These are phyloP conservation scores for Polytrichum formosum DNA, from an alignment of 225 moss, liverwort and hornwort genomes.

Conservation along the genomic window DNA sequence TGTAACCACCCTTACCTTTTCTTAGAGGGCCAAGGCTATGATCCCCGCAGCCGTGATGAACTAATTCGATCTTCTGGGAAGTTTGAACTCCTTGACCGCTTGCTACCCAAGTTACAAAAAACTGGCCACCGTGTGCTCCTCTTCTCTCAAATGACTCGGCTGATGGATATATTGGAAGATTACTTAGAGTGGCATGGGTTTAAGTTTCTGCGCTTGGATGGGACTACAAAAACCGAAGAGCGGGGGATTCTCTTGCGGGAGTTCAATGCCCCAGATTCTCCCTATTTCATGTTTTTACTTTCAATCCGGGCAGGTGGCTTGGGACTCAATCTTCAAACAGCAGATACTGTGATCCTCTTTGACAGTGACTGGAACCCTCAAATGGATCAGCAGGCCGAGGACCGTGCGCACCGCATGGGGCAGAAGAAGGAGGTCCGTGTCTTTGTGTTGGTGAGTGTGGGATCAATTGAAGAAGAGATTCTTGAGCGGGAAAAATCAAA, in stretches of 20 bases:
- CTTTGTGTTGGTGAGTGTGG: slow-evolving; percentile 95
- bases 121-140: slow-evolving; percentile 88
- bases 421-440: slow-evolving; percentile 99
- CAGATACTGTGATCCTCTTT: slow-evolving; percentile 94
- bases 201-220: slow-evolving; percentile 85
- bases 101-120: slow-evolving; percentile 77
- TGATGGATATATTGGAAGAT: slow-evolving; percentile 97
- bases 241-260: slow-evolving; percentile 74
- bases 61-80: slow-evolving; percentile 93
- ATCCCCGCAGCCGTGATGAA: slow-evolving; percentile 64
- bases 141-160: slow-evolving; percentile 94
- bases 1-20: slow-evolving; percentile 99
- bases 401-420: slow-evolving; percentile 92
- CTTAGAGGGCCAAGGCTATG: slow-evolving; percentile 80
- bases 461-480: slow-evolving; percentile 98
- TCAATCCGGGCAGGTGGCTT: slow-evolving; percentile 95
- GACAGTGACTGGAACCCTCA: slow-evolving; percentile 99
- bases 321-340: slow-evolving; percentile 94
- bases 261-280: slow-evolving; percentile 95
- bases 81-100: slow-evolving; percentile 87
- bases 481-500: slow-evolving; percentile 96
- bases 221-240: slow-evolving; percentile 96
- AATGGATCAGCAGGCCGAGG: slow-evolving; percentile 99
- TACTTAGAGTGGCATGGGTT: slow-evolving; percentile 90
- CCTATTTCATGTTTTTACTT: slow-evolving; percentile 95